These are phyloP conservation scores for Stephanodiscus minutulus DNA, from an alignment of 108 stramenopile genomes.

Conservation along the genomic window DNA sequence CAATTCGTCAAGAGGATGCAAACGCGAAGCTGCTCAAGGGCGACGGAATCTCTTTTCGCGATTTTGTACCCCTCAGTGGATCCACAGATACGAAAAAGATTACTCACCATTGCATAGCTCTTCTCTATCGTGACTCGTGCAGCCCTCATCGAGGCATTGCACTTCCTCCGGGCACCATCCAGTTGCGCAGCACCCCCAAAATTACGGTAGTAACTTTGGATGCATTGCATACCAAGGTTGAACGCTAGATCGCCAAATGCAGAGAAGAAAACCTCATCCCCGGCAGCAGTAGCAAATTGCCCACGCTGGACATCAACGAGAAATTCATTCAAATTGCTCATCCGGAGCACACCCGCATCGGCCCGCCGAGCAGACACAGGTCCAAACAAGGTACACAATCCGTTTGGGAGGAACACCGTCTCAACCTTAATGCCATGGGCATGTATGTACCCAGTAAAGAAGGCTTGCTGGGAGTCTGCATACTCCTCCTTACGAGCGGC, in stretches of 20 bases:
- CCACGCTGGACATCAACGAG: slow-evolving; percentile 6
- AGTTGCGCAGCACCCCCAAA: background rate
- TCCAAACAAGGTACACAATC: slow-evolving; percentile 22
- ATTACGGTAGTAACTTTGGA: too few relatives aligned
- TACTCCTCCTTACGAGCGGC: slow-evolving; percentile 11
- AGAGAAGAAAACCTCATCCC: background rate
- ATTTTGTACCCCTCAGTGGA: background rate
- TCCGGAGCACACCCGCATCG: slow-evolving; percentile 5
- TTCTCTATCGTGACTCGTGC: background rate
- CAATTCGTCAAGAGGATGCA: slow-evolving; percentile 12
- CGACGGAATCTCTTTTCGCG: slow-evolving; percentile 4
- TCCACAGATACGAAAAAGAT: slow-evolving; percentile 10
- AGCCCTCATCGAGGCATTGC: slow-evolving; percentile 10
- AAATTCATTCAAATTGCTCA: slow-evolving; percentile 20
- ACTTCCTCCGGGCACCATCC: background rate
- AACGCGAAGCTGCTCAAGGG: slow-evolving; percentile 19
- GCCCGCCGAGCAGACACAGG: slow-evolving; percentile 11
- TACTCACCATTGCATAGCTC: slow-evolving; percentile 4
- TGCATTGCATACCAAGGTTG: background rate
- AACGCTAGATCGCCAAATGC: background rate
- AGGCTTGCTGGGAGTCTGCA: slow-evolving; percentile 1
- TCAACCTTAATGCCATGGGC: slow-evolving; percentile 23
- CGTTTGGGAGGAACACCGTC: slow-evolving; percentile 22
- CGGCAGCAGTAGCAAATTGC: background rate
- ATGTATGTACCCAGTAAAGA: slow-evolving; percentile 31